phyloP scores from a whole-genome alignment of 2,329 filamentous ascomycete species.

The Neoascochyta sp. region DNA sequence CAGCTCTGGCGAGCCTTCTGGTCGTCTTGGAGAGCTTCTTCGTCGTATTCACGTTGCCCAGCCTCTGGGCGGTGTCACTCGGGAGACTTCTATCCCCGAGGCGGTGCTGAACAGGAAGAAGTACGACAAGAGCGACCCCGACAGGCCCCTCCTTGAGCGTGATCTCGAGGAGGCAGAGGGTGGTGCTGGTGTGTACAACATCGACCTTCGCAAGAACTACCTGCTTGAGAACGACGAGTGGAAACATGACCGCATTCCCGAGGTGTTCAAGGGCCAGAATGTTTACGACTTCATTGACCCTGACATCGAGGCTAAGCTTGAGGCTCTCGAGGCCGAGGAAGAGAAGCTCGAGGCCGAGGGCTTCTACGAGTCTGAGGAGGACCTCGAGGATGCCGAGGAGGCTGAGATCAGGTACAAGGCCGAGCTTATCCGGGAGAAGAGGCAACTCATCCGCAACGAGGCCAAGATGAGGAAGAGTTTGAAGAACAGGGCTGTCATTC shows the following conservation, averaged over 20 bases:
- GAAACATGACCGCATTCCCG: slow-evolving; percentile 95
- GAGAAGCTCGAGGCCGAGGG: slow-evolving; percentile 87
- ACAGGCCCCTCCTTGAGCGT: slow-evolving; percentile 72
- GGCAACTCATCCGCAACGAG: slow-evolving; percentile 86
- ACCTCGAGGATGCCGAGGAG: slow-evolving; percentile 83
- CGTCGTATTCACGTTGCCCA: slow-evolving; percentile 95
- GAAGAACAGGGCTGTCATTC: slow-evolving; percentile 95
- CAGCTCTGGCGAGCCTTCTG: slow-evolving; percentile 68
- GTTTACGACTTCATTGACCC: slow-evolving; percentile 96
- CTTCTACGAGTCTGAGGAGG: slow-evolving; percentile 73
- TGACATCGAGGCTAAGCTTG: slow-evolving; percentile 90
- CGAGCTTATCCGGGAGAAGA: slow-evolving; percentile 92
- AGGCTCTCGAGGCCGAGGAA: slow-evolving; percentile 90
- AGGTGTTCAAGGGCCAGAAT: slow-evolving; percentile 93
- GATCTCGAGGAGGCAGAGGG: slow-evolving; percentile 91
- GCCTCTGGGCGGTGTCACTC: slow-evolving; percentile 74
- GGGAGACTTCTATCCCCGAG: slow-evolving; percentile 85
- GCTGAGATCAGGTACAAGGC: slow-evolving; percentile 88
- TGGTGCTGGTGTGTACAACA: slow-evolving; percentile 91
- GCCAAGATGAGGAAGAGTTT: slow-evolving; percentile 92
- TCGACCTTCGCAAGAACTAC: slow-evolving; percentile 86
- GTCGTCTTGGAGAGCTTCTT: slow-evolving; percentile 84
- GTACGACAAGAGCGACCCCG: slow-evolving; percentile 86
- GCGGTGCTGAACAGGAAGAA: slow-evolving; percentile 76
- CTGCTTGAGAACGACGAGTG: slow-evolving; percentile 82